Percentiles rank a stretch among this genome's conserved stretches.
Evolutionary conservation across 2,329 filamentous ascomycete species (phyloP).

Genomic region (Penicillium sp.): DNA sequence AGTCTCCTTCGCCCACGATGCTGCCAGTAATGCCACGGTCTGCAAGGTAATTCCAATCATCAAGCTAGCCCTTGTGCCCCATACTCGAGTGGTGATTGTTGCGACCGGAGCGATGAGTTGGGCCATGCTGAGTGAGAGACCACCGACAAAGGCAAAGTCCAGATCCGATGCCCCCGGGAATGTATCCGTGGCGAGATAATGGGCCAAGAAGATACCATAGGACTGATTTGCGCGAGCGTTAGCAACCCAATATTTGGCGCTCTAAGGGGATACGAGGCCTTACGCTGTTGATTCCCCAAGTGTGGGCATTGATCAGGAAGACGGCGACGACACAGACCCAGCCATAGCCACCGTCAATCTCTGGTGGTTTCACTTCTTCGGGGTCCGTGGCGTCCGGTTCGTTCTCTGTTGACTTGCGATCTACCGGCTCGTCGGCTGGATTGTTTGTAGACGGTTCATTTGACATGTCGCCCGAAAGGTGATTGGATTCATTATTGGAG

Average conservation of each 20-base stretch:
- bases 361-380: no score
- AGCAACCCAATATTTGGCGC: no score
- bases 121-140: constrained; percentile 27
- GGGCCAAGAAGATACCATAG: constrained; percentile 48
- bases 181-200: constrained; percentile 40
- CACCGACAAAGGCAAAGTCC: constrained; percentile 36
- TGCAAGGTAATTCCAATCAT: constrained; percentile 35
- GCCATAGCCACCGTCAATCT: constrained; percentile 33
- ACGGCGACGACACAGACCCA: constrained; percentile 29
- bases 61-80: constrained; percentile 34
- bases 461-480: no score
- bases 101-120: constrained; percentile 29
- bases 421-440: no score
- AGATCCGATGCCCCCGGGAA: constrained; percentile 27
- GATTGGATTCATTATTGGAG: no score
- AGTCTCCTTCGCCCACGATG: constrained; percentile 39
- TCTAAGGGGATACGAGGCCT: constrained; percentile 4
- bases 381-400: no score
- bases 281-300: constrained; percentile 30
- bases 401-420: no score
- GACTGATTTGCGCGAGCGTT: constrained; percentile 5
- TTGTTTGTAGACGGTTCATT: no score
- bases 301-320: constrained; percentile 34
- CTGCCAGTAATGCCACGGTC: constrained; percentile 37
- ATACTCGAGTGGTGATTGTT: constrained; percentile 11